Conservation (phyloP, 306 rosid genomes). For the Cucumis hystrix region DNA sequence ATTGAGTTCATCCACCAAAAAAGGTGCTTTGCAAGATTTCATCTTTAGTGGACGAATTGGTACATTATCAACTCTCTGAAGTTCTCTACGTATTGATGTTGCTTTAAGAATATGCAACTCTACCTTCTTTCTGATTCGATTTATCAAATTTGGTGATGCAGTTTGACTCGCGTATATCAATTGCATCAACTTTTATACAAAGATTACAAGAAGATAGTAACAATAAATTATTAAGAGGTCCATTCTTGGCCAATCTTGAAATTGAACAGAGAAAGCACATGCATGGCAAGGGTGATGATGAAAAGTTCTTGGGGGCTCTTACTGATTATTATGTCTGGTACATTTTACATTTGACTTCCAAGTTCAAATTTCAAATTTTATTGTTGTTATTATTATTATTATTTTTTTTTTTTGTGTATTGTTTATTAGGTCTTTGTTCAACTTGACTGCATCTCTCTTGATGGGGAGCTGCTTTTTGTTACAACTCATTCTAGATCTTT, state of each 20-base stretch:
- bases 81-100: constrained; percentile 3
- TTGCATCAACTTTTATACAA: constrained; percentile 48
- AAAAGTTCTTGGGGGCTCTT: constrained; percentile 44
- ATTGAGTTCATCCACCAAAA: constrained; percentile 51
- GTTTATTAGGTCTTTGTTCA: neutral
- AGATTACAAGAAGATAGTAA: constrained; percentile 39
- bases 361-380: neutral
- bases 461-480: neutral
- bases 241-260: constrained; percentile 76
- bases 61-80: constrained; percentile 17
- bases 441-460: neutral
- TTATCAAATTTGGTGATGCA: constrained; percentile 32
- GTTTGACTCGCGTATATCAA: constrained; percentile 72
- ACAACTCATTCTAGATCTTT: neutral
- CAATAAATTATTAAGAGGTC: constrained; percentile 46
- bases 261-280: constrained; percentile 74
- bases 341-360: neutral
- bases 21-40: constrained; percentile 50
- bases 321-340: constrained; percentile 63
- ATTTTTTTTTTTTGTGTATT: neutral
- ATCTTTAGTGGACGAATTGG: constrained; percentile 64
- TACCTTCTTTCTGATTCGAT: constrained; percentile 11
- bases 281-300: constrained; percentile 48
- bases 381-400: neutral
- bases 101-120: constrained; percentile 2